Evolutionary conservation across 495 filamentous ascomycete species (phyloP), one percentile per base, ranked within the genome.

Genomic region (Tuber indicum): DNA sequence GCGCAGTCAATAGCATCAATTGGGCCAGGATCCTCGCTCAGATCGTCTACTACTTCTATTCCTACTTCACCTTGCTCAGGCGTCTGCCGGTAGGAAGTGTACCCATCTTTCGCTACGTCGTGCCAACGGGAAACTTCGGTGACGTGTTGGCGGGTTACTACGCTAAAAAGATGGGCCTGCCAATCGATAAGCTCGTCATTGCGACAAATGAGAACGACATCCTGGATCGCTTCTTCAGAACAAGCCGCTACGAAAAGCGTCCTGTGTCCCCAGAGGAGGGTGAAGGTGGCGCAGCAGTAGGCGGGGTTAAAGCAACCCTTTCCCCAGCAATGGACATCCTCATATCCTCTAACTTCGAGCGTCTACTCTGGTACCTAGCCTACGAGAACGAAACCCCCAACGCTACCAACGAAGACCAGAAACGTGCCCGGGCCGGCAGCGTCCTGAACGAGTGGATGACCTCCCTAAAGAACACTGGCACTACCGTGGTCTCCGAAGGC

Each of bases 311-410:
- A 85, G 95, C 96, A 84, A 98, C 96, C 0, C 86, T 93, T 52
- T 91, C 89, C 73, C 95, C 96, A 0, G 96, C 96, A 32, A 99
- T 99, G 96, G 96, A 98, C 84, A 98, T 98, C 74, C 88, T 98
- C 19, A 94, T 98, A 49, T 92, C 90, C 74, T 94, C 91, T 84
- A 99, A 99, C 87, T 98, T 99, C 84, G 96, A 99, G 87, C 89
- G 96, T 43, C 87, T 99, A 0, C 87, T 99, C n/a, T 98, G 95
- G 95, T 97, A 92, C 87, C 87, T 97, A 17, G 90, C 93, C 2
- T 90, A 91, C 84, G 87, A 90, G 76, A 89, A 88, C 77, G 87
- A 88, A 42, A 76, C 85, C 36, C 10, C 17, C 16, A 83, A 82
- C 62, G 85, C 85, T 41, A 85, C 86, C n/a, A 66, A 74, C 19